Evolutionary conservation across 257 asterid species (phyloP).

Genomic region (Mitragyna speciosa): DNA sequence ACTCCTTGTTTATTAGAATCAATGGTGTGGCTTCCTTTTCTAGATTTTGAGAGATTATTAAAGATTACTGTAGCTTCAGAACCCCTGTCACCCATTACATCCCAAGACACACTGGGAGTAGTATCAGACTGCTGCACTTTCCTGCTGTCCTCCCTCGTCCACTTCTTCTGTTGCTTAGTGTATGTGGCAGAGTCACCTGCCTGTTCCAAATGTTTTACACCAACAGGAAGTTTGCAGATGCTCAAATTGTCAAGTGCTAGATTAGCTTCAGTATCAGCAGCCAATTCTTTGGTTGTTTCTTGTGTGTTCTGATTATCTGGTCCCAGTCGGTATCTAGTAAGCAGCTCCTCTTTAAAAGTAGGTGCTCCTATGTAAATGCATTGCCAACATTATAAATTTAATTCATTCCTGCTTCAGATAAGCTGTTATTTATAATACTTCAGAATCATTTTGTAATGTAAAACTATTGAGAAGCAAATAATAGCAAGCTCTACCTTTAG

Average conservation of each 20-base stretch:
- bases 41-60: slow-evolving; percentile 31
- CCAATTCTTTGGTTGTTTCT: slow-evolving; percentile 41
- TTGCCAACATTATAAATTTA: slow-evolving; percentile 16
- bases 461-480: slow-evolving; percentile 6
- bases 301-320: slow-evolving; percentile 39
- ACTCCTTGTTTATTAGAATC: slow-evolving; percentile 70
- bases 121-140: slow-evolving; percentile 33
- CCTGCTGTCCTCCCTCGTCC: slow-evolving; percentile 40
- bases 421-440: neutral
- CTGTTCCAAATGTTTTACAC: slow-evolving; percentile 60
- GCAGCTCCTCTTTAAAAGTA: slow-evolving; percentile 54
- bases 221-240: slow-evolving; percentile 82
- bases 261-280: slow-evolving; percentile 42
- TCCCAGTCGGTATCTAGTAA: slow-evolving; percentile 50
- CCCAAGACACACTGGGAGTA: slow-evolving; percentile 39
- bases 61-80: slow-evolving; percentile 28
- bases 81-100: slow-evolving; percentile 41
- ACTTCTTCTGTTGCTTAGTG: slow-evolving; percentile 31
- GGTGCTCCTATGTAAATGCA: slow-evolving; percentile 47
- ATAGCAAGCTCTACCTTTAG: slow-evolving; percentile 44
- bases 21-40: slow-evolving; percentile 37
- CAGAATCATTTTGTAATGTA: neutral
- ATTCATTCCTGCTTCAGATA: neutral
- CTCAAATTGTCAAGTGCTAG: slow-evolving; percentile 45
- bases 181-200: slow-evolving; percentile 39